Evolutionary conservation across 768 basidiomycete species (phyloP).

Genomic region (Coprinopsis sp.): DNA sequence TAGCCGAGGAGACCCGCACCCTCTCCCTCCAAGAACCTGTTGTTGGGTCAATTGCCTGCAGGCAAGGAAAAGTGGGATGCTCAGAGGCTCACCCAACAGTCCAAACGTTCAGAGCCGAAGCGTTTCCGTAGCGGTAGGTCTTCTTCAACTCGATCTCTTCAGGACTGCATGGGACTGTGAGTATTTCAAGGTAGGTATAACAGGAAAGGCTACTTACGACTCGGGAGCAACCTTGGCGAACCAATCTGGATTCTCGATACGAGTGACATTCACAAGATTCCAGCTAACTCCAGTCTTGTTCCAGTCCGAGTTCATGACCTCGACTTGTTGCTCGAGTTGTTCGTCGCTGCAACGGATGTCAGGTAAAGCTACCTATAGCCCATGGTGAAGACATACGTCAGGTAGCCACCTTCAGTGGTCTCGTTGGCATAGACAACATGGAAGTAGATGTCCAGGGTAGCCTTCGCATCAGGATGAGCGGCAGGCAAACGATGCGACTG

Average conservation of each 20-base stretch:
- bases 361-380: slow-evolving; percentile 7
- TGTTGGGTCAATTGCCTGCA: too few relatives aligned
- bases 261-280: slow-evolving; percentile 35
- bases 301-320: slow-evolving; percentile 39
- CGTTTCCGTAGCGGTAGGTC: slow-evolving; percentile 36
- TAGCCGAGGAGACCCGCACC: slow-evolving; percentile 35
- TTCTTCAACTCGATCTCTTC: slow-evolving; percentile 42
- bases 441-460: slow-evolving; percentile 37
- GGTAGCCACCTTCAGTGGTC: slow-evolving; percentile 34
- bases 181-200: neutral
- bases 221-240: slow-evolving; percentile 39
- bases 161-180: slow-evolving; percentile 9
- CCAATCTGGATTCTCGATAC: slow-evolving; percentile 43
- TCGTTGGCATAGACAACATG: slow-evolving; percentile 40
- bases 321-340: slow-evolving; percentile 32
- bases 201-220: slow-evolving; percentile 15
- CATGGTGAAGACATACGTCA: slow-evolving; percentile 27
- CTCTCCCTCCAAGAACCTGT: slow-evolving; percentile 24
- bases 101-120: slow-evolving; percentile 44
- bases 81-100: slow-evolving; percentile 35
- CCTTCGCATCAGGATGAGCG: slow-evolving; percentile 22
- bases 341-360: slow-evolving; percentile 18
- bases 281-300: slow-evolving; percentile 33
- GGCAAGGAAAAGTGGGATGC: too few relatives aligned
- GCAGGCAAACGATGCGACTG: slow-evolving; percentile 26